Evolutionary conservation across 805 yeast species (phyloP), one percentile per base, ranked within the genome.

Genomic region (Saccharomycopsis synnaedendra): DNA sequence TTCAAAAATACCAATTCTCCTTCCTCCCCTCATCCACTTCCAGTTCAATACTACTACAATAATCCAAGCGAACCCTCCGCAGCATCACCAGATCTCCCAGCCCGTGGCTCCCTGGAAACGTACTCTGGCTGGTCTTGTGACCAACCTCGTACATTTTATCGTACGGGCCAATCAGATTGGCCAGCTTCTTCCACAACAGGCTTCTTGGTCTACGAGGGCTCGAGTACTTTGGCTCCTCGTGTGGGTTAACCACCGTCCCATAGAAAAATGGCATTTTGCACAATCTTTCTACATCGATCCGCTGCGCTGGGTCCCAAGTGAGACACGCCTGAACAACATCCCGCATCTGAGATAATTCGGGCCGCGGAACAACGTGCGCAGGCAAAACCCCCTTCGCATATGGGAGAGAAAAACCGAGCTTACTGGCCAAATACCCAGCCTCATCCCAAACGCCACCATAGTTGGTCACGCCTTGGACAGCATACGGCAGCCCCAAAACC

Each of bases 391-490:
- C 87, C 35, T 64, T 66, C n/a, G 67, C 65, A 43, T 62, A 63
- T 0, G 90, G 89, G 28, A 82, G 65, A 39, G 62, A 60, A 45
- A 83, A 67, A 3, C 85, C 85, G 36, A 82, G 59, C 7, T 69
- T 66, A 1, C 68, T 58, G 0, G 84, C 76, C 46, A 84, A 65
- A 5, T 49, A 48, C 39, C 62, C 64, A 0, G 86, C 87, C 34
- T 78, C 80, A 40, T 70, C 71, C 95, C 95, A 85, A 49, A 64
- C 70, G 0, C 94, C 94, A 11, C 94, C 94, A 37, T 75, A 63
- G 3, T 80, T 82, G 36, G 36, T 34, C 10, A 5, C n/a, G 10
- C 30, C 10, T 4, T 30, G 36, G 27, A 48, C 55, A 3, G 54
- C 54, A 9, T 64, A 62, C 0, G 97, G 97, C 4, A 83, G 73